A percentile compares a stretch with the other conserved stretches of the same genome.
Evolutionary conservation across 768 basidiomycete species (phyloP).

Genomic region (Trametes elegans): DNA sequence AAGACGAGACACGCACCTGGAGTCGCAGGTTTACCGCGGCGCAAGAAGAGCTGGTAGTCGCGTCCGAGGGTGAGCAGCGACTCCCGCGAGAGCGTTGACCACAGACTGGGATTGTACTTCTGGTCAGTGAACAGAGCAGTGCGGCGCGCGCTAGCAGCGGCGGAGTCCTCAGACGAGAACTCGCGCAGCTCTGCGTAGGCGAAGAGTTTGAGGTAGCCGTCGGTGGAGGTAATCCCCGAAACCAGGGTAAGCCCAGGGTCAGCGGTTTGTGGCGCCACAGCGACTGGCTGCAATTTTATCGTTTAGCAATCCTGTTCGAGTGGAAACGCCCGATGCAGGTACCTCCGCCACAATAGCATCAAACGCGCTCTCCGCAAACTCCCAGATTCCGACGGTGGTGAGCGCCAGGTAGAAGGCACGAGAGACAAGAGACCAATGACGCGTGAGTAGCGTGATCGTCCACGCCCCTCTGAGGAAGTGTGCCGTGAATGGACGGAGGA

Average conservation of each 20-base stretch:
- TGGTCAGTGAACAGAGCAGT: slow-evolving; percentile 66
- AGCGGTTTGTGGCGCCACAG: slow-evolving; percentile 42
- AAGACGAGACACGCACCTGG: slow-evolving; percentile 19
- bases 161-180: slow-evolving; percentile 44
- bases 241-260: slow-evolving; percentile 58
- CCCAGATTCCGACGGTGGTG: slow-evolving; percentile 59
- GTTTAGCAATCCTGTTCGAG: too few relatives aligned
- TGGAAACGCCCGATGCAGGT: background rate
- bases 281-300: slow-evolving; percentile 39
- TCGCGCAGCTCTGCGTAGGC: slow-evolving; percentile 63
- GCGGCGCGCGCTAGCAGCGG: slow-evolving; percentile 43
- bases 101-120: slow-evolving; percentile 60
- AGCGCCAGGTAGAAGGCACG: slow-evolving; percentile 51
- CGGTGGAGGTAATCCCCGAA: slow-evolving; percentile 59
- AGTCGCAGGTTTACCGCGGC: slow-evolving; percentile 48
- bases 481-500: slow-evolving; percentile 59
- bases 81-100: slow-evolving; percentile 59
- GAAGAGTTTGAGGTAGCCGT: slow-evolving; percentile 54
- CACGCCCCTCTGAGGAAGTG: slow-evolving; percentile 62
- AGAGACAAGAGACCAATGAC: slow-evolving; percentile 42
- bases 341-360: slow-evolving; percentile 60
- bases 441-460: slow-evolving; percentile 49
- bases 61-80: slow-evolving; percentile 58
- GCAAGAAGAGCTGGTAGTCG: slow-evolving; percentile 67
- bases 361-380: slow-evolving; percentile 58